Evolutionary conservation across 2,329 filamentous ascomycete species (phyloP).

Genomic region (Claviceps digitariae): DNA sequence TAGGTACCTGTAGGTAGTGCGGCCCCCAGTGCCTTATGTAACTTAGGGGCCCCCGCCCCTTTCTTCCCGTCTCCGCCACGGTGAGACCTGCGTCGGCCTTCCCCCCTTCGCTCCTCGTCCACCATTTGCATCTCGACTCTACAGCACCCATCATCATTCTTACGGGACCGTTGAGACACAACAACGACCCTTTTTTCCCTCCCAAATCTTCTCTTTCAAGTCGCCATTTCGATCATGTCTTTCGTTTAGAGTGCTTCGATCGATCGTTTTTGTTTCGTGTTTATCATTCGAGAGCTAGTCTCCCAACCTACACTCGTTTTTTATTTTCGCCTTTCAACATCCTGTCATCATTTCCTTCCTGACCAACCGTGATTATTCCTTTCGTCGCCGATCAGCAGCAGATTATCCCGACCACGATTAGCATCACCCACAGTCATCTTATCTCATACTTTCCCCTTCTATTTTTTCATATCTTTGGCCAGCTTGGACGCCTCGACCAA

Average conservation of each 20-base stretch:
- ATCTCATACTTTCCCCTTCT: background rate
- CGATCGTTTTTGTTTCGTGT: background rate
- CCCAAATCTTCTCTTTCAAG: constrained; percentile 7
- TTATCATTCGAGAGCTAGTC: constrained; percentile 10
- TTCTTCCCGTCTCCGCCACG: constrained; percentile 6
- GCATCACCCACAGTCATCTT: background rate
- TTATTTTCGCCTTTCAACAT: constrained; percentile 1
- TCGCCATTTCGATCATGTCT: constrained; percentile 22
- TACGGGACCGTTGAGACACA: constrained; percentile 8
- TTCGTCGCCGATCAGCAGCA: background rate
- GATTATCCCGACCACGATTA: constrained; percentile 4
- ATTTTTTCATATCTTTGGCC: background rate
- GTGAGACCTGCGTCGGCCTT: constrained; percentile 9
- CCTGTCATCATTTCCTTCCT: background rate
- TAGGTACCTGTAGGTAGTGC: too few species aligned
- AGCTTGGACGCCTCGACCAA: background rate
- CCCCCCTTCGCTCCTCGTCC: constrained; percentile 6
- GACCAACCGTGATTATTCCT: background rate
- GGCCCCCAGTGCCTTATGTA: background rate
- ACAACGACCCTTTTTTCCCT: constrained; percentile 5
- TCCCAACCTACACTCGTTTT: constrained; percentile 14
- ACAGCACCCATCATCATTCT: background rate
- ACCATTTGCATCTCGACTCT: constrained; percentile 1
- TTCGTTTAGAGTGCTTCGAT: constrained; percentile 14
- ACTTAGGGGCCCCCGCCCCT: background rate